Percentiles rank a stretch among this genome's conserved stretches.
These are phyloP conservation scores for Malus fusca DNA, from an alignment of 306 rosid genomes.

Conservation along the genomic window DNA sequence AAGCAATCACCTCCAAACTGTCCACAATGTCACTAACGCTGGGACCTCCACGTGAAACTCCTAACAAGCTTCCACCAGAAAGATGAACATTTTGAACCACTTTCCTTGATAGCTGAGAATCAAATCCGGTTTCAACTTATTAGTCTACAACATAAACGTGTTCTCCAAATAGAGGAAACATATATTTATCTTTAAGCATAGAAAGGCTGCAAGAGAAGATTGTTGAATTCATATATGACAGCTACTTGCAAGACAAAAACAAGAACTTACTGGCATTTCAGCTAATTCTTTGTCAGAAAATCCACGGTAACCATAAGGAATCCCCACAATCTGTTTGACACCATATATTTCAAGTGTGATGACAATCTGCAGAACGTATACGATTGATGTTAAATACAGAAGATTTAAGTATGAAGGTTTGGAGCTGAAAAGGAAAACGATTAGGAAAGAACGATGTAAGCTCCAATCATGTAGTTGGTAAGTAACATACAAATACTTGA, in stretches of 20 bases:
- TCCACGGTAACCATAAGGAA: constrained; percentile 97
- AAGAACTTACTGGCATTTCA: constrained; percentile 65
- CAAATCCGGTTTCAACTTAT: constrained; percentile 12
- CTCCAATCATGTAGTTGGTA: neutral
- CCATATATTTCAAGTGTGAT: constrained; percentile 98
- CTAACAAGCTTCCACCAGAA: constrained; percentile 97
- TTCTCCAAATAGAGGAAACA: neutral
- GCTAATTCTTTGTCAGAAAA: constrained; percentile 71
- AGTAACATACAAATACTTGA: neutral
- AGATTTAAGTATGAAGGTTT: neutral
- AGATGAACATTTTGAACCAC: constrained; percentile 98
- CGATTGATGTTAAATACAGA: neutral
- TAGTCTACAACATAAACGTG: constrained; percentile 7
- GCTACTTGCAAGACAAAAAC: constrained; percentile 16
- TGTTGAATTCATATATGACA: neutral
- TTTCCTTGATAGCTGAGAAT: constrained; percentile 73
- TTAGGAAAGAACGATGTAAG: neutral
- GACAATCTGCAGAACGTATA: constrained; percentile 66
- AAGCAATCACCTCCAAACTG: constrained; percentile 56
- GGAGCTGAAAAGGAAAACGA: neutral
- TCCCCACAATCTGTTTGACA: constrained; percentile 82
- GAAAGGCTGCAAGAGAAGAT: neutral
- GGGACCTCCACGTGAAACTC: constrained; percentile 97
- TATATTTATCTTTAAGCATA: constrained; percentile 1
- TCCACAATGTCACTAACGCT: constrained; percentile 66